These are phyloP conservation scores for Isatis tinctoria DNA, from an alignment of 345 rosid genomes.

Conservation along the genomic window DNA sequence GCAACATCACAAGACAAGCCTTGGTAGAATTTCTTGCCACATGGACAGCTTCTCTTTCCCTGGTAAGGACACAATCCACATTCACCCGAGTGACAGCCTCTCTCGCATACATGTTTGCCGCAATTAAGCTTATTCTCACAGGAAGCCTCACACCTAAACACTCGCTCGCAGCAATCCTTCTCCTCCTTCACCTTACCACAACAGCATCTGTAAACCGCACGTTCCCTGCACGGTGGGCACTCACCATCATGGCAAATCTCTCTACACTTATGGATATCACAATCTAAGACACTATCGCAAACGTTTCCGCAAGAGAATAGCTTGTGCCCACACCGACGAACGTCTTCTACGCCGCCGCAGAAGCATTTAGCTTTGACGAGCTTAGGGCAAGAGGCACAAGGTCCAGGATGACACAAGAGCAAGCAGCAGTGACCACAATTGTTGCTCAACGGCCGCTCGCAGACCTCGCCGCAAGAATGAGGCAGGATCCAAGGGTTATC, in stretches of 20 bases:
- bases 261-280: slow-evolving; percentile 52
- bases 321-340: slow-evolving; percentile 72
- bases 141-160: slow-evolving; percentile 62
- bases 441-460: slow-evolving; percentile 54
- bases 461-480: slow-evolving; percentile 88
- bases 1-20: slow-evolving; percentile 75
- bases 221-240: slow-evolving; percentile 70
- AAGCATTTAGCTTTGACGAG: slow-evolving; percentile 55
- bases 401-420: slow-evolving; percentile 84
- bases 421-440: slow-evolving; percentile 79
- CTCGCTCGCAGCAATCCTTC: slow-evolving; percentile 71
- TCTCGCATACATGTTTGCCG: slow-evolving; percentile 70
- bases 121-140: slow-evolving; percentile 58
- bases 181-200: slow-evolving; percentile 63
- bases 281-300: slow-evolving; percentile 50
- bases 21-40: slow-evolving; percentile 71
- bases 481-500: slow-evolving; percentile 90
- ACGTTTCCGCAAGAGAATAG: slow-evolving; percentile 52
- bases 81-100: slow-evolving; percentile 71
- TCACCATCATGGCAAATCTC: slow-evolving; percentile 62
- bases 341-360: slow-evolving; percentile 57
- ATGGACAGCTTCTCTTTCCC: slow-evolving; percentile 87
- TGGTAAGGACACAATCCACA: slow-evolving; percentile 79
- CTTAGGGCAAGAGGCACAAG: slow-evolving; percentile 88
- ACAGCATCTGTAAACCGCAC: slow-evolving; percentile 47